Evolutionary conservation across 2,329 filamentous ascomycete genomes (phyloP).

Genomic region (Xylaria digitata): DNA sequence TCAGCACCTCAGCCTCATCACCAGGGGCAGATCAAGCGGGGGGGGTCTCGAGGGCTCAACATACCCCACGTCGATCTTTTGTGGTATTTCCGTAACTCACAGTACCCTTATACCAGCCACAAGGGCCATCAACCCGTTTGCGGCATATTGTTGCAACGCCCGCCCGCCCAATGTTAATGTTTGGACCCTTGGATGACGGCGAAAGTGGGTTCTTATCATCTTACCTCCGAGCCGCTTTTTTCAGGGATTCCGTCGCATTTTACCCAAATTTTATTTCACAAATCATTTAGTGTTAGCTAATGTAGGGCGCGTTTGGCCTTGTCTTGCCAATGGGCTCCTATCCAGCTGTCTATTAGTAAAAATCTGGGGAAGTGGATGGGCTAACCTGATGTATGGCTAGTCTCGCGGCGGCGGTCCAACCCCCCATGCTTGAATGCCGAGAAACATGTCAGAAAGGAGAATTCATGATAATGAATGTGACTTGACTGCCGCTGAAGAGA

Average conservation of each 20-base stretch:
- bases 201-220: constrained; percentile 17
- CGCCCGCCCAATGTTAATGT: no score
- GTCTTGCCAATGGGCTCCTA: not conserved
- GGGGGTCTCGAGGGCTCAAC: constrained; percentile 19
- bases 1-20: constrained; percentile 34
- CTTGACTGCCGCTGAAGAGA: not conserved
- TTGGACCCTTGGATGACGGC: constrained; percentile 4
- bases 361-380: constrained; percentile 34
- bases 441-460: constrained; percentile 5
- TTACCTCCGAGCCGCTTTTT: constrained; percentile 16
- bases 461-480: constrained; percentile 6
- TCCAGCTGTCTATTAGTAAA: constrained; percentile 24
- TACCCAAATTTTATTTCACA: constrained; percentile 12
- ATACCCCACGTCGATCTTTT: constrained; percentile 33
- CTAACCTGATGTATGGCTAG: constrained; percentile 27
- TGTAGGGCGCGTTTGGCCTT: not conserved
- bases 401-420: not conserved
- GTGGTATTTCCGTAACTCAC: not conserved
- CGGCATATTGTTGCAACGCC: not conserved
- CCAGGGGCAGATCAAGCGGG: constrained; percentile 31
- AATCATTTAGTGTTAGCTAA: not conserved
- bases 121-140: constrained; percentile 9
- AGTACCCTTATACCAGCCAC: constrained; percentile 11
- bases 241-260: constrained; percentile 15
- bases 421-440: constrained; percentile 26